phyloP scores from a whole-genome alignment of 805 yeast species.

The Saccharomycopsis babjevae region DNA sequence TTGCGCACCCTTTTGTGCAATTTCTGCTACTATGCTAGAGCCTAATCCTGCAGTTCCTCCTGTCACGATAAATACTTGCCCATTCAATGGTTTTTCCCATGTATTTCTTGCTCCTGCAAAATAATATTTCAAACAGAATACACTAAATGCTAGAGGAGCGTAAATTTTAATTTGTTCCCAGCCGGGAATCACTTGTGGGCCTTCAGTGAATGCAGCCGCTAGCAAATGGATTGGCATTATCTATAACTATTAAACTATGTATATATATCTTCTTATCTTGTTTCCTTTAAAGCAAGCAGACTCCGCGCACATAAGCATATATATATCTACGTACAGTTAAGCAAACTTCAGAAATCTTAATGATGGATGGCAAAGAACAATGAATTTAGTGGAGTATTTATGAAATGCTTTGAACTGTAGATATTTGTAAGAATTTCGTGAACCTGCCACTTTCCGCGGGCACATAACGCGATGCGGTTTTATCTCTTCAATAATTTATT shows the following conservation, averaged over 20 bases:
- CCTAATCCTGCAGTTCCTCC: slow-evolving; percentile 97
- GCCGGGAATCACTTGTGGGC: slow-evolving; percentile 67
- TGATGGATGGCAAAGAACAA: not conserved
- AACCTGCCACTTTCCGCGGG: not conserved
- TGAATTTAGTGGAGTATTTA: not conserved
- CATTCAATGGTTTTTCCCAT: slow-evolving; percentile 90
- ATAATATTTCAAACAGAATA: slow-evolving; percentile 53
- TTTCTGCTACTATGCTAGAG: slow-evolving; percentile 56
- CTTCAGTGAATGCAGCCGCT: slow-evolving; percentile 58
- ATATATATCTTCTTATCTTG: not conserved
- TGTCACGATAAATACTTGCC: slow-evolving; percentile 69
- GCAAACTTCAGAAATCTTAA: not conserved
- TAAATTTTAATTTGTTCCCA: slow-evolving; percentile 48
- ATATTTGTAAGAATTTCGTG: not conserved
- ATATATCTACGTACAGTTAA: not conserved
- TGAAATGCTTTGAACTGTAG: not conserved
- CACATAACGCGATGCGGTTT: not conserved
- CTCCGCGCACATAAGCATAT: not conserved
- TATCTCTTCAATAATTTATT: not conserved
- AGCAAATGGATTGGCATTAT: slow-evolving; percentile 79
- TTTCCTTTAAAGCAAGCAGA: not conserved
- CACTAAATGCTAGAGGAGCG: slow-evolving; percentile 43
- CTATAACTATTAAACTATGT: not conserved
- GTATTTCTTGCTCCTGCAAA: slow-evolving; percentile 73
- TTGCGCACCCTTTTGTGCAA: slow-evolving; percentile 83